These are phyloP conservation scores for Deinandra increscens DNA, from an alignment of 129 eudicot genomes.

Conservation along the genomic window DNA sequence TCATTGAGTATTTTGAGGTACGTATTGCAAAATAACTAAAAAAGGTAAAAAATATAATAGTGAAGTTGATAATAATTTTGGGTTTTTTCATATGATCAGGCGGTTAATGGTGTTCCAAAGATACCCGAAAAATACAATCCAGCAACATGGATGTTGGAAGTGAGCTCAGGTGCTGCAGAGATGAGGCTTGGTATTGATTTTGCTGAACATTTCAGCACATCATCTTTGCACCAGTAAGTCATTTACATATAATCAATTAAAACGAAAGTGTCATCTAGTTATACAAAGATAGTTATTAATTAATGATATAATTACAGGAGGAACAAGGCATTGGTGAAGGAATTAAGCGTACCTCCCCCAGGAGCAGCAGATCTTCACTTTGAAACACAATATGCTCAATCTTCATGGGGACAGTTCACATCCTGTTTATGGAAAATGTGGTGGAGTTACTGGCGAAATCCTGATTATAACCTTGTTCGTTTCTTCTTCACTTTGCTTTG, in stretches of 20 bases:
- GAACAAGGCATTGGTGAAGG: slow-evolving; percentile 59
- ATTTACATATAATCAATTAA: neutral
- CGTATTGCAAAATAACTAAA: neutral
- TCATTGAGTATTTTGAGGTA: slow-evolving; percentile 78
- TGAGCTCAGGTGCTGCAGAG: slow-evolving; percentile 58
- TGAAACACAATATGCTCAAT: slow-evolving; percentile 57
- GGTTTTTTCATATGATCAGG: slow-evolving; percentile 26
- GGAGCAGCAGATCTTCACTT: slow-evolving; percentile 62
- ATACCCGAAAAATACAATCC: slow-evolving; percentile 57
- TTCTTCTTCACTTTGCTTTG: slow-evolving; percentile 57
- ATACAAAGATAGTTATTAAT: neutral
- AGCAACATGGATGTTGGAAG: slow-evolving; percentile 79
- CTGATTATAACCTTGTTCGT: slow-evolving; percentile 74
- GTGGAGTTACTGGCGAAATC: slow-evolving; percentile 89
- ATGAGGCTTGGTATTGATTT: slow-evolving; percentile 53
- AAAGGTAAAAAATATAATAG: neutral
- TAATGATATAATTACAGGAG: slow-evolving; percentile 16
- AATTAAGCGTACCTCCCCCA: slow-evolving; percentile 54
- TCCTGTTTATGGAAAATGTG: slow-evolving; percentile 76
- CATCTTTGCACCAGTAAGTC: slow-evolving; percentile 47
- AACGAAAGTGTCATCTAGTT: neutral
- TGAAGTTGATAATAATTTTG: neutral
- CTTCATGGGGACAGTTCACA: slow-evolving; percentile 63
- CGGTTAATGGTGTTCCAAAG: slow-evolving; percentile 48
- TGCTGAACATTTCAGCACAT: slow-evolving; percentile 44